Evolutionary conservation across 2,329 filamentous ascomycete species (phyloP).

Genomic region (Pseudodiploospora longispora): DNA sequence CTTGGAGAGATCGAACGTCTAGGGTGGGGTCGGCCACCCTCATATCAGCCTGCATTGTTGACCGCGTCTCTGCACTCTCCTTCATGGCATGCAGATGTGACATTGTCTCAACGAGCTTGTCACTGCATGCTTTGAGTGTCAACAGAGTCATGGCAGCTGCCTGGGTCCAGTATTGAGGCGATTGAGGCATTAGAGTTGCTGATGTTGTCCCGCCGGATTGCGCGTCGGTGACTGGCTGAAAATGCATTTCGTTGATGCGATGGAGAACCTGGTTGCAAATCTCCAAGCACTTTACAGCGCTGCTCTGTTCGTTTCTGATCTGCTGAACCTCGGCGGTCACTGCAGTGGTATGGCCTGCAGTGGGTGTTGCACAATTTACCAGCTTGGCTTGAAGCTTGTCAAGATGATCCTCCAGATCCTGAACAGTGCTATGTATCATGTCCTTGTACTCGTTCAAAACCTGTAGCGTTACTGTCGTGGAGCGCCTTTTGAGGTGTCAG

Average conservation of each 20-base stretch:
- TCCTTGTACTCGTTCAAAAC: slow-evolving; percentile 14
- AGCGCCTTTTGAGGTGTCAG: background rate
- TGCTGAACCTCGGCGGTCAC: background rate
- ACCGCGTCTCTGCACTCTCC: background rate
- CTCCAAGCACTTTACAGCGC: slow-evolving; percentile 8
- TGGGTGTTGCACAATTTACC: background rate
- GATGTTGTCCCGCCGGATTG: background rate
- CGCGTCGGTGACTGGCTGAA: background rate
- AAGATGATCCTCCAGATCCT: slow-evolving; percentile 10
- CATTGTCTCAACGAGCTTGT: slow-evolving; percentile 1
- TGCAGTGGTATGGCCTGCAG: background rate
- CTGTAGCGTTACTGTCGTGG: slow-evolving; percentile 8
- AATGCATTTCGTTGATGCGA: background rate
- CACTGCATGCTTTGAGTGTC: slow-evolving; percentile 2
- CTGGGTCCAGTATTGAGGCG: background rate
- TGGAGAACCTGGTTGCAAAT: slow-evolving; percentile 3
- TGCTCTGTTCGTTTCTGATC: slow-evolving; percentile 8
- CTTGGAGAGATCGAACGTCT: background rate
- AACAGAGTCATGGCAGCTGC: slow-evolving; percentile 1
- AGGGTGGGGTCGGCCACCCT: background rate
- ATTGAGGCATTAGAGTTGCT: too few relatives aligned
- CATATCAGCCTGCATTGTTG: background rate
- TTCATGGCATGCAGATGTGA: background rate
- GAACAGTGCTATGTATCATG: slow-evolving; percentile 13
- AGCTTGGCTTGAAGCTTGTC: slow-evolving; percentile 6